These are phyloP conservation scores for Citrus australasica DNA, from an alignment of 345 rosid species.

Conservation along the genomic window DNA sequence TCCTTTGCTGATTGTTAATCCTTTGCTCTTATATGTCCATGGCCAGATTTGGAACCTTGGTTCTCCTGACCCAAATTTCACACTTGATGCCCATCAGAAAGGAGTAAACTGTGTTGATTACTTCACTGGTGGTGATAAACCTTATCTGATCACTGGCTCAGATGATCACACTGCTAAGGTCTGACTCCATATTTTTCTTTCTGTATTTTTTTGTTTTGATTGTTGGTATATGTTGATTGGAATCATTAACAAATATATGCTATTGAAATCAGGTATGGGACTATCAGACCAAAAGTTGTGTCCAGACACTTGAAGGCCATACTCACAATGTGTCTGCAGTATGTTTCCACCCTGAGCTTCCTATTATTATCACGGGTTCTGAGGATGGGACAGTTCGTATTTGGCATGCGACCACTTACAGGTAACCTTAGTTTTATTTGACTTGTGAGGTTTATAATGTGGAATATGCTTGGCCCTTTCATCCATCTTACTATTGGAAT, in stretches of 20 bases:
- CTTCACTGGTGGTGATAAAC: slow-evolving; percentile 94
- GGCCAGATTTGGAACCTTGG: slow-evolving; percentile 93
- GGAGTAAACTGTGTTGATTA: slow-evolving; percentile 93
- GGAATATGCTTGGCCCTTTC: neutral
- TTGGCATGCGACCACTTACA: slow-evolving; percentile 90
- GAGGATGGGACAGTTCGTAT: slow-evolving; percentile 96
- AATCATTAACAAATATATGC: slow-evolving; percentile 22
- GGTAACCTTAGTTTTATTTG: slow-evolving; percentile 33
- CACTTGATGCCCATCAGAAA: slow-evolving; percentile 93
- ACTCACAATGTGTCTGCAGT: slow-evolving; percentile 94
- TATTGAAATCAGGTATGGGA: slow-evolving; percentile 68
- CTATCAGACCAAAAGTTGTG: slow-evolving; percentile 93
- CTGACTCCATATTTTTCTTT: neutral
- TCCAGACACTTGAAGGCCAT: slow-evolving; percentile 88
- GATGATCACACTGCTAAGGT: slow-evolving; percentile 98
- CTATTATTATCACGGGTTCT: slow-evolving; percentile 87
- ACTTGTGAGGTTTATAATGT: neutral
- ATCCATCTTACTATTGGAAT: neutral
- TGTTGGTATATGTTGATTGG: slow-evolving; percentile 10
- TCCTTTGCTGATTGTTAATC: slow-evolving; percentile 11
- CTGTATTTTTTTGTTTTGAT: neutral
- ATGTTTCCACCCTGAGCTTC: slow-evolving; percentile 93
- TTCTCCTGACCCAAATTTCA: slow-evolving; percentile 88
- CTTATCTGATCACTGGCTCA: slow-evolving; percentile 86
- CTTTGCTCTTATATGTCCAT: slow-evolving; percentile 17